These are phyloP conservation scores for Graphiopsis chlorocephala DNA, from an alignment of 2,329 filamentous ascomycete genomes.

Conservation along the genomic window DNA sequence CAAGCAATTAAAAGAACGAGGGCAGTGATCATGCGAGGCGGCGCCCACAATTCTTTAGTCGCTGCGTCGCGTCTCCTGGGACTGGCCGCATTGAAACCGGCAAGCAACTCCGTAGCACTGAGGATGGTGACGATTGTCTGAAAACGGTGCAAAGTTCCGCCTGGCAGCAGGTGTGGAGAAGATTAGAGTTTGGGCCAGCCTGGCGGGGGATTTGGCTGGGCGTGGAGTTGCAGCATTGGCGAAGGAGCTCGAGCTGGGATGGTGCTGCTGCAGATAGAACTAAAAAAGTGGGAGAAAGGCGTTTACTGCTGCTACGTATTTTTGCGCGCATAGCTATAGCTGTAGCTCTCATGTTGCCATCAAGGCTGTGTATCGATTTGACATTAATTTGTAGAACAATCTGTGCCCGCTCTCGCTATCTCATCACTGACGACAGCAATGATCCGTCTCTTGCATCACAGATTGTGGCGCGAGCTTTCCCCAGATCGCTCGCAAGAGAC, in stretches of 20 bases:
- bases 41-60: neutral
- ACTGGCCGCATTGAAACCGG: neutral
- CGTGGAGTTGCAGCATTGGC: slow-evolving; percentile 9
- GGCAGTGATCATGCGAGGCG: neutral
- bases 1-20: neutral
- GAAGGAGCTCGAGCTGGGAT: neutral
- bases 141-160: slow-evolving; percentile 8
- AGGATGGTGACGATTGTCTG: neutral
- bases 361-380: neutral
- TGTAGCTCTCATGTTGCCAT: neutral
- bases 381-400: neutral
- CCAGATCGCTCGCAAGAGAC: neutral
- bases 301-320: neutral
- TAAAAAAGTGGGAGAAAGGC: neutral
- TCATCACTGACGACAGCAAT: neutral
- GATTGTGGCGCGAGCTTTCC: slow-evolving; percentile 14
- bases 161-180: neutral
- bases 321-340: neutral
- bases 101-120: slow-evolving; percentile 1
- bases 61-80: too few species aligned
- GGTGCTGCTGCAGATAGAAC: neutral
- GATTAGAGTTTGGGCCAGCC: neutral
- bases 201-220: slow-evolving; percentile 16
- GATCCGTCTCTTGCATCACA: slow-evolving; percentile 7
- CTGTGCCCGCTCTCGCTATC: too few species aligned